Evolutionary conservation across 2,329 filamentous ascomycete species (phyloP).

Genomic region (Lachnellula arida): DNA sequence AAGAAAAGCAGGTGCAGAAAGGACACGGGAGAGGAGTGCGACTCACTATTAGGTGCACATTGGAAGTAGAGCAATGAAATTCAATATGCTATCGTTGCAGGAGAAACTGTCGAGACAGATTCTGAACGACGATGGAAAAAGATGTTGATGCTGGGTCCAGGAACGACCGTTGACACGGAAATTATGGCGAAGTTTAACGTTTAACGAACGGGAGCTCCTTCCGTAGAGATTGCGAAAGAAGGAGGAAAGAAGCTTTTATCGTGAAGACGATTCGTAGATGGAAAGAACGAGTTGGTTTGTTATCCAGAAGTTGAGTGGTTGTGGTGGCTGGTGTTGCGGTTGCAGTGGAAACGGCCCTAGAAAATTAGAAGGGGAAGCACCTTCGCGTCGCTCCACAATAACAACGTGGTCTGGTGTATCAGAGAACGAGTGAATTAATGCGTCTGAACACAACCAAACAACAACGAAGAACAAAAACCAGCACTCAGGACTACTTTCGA

Average conservation of each 20-base stretch:
- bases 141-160: not conserved
- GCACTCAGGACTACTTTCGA: constrained; percentile 5
- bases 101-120: constrained; percentile 1
- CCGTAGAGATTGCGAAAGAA: not conserved
- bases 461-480: constrained; percentile 6
- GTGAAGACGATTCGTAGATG: constrained; percentile 2
- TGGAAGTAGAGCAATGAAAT: constrained; percentile 19
- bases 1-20: not conserved
- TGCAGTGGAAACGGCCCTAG: constrained; percentile 20
- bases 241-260: not conserved
- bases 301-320: not conserved
- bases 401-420: not conserved
- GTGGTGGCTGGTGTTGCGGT: constrained; percentile 13
- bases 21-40: not conserved
- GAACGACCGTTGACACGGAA: not conserved
- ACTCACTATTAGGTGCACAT: constrained; percentile 31
- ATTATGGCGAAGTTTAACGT: not conserved
- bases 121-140: not conserved
- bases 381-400: constrained; percentile 11
- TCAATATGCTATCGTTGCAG: constrained; percentile 1
- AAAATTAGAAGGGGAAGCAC: constrained; percentile 8
- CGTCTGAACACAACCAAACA: not conserved
- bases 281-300: constrained; percentile 1
- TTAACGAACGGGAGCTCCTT: constrained; percentile 2
- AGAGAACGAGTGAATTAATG: constrained; percentile 2